Percentiles rank a stretch among this genome's conserved stretches.
Conservation (phyloP, 306 rosid species). For the Citrullus mucosospermus region DNA sequence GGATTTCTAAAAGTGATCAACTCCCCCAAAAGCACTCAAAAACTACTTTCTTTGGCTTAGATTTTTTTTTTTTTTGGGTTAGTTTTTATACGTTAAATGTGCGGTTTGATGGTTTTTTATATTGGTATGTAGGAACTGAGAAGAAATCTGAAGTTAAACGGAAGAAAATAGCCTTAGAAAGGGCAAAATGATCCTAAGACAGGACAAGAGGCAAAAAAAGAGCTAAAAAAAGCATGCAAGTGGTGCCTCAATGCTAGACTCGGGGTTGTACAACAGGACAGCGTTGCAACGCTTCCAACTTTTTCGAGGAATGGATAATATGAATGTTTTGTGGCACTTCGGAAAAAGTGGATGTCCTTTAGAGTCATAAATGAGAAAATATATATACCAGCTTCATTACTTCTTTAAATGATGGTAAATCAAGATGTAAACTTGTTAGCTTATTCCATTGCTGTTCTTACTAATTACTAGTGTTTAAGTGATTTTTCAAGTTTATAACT, state of each 20-base stretch:
- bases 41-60: too few relatives aligned
- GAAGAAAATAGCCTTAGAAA: too few relatives aligned
- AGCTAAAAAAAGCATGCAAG: too few relatives aligned
- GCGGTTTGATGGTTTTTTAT: too few relatives aligned
- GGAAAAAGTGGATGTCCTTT: neutral
- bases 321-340: neutral
- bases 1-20: neutral
- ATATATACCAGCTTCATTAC: neutral
- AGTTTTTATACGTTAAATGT: too few relatives aligned
- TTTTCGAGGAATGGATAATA: neutral
- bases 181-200: too few relatives aligned
- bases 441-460: neutral
- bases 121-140: too few relatives aligned
- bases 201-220: too few relatives aligned
- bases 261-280: too few relatives aligned
- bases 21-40: neutral
- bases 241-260: too few relatives aligned
- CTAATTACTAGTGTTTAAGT: neutral
- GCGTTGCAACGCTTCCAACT: neutral
- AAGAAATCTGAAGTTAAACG: too few relatives aligned
- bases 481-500: neutral
- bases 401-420: neutral
- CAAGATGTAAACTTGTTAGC: neutral
- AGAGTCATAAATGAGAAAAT: neutral
- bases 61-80: too few relatives aligned